Evolutionary conservation across 2,329 filamentous ascomycete genomes (phyloP), one percentile per base, ranked within the genome.

Genomic region (Penicillium sp.): DNA sequence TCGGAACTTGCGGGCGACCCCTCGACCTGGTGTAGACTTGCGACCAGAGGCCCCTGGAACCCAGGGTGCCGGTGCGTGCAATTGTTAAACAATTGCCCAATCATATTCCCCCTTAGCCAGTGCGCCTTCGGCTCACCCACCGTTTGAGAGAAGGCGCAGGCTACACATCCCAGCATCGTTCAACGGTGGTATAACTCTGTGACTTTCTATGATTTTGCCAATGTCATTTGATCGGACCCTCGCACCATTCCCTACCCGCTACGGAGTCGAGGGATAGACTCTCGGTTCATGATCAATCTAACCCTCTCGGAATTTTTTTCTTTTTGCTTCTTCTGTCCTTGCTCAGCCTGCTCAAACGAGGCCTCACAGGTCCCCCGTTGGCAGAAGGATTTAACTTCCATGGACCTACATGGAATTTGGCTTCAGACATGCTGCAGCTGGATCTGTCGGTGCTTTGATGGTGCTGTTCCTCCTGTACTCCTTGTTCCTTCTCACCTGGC

Each of bases 1-100:
- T 62, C 86, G 93, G 74, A 93, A 93, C 75, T 83, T 93, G 72
- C 84, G 93, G 68, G 78, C 84, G 57, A 84, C 83, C 63, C 81
- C 84, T 64, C 80, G 84, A 64, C 80, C 83, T 57, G 87, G 87
- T 53, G 88, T 90, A 38, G 86, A 90, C 73, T 77, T 90, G 63
- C 82, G 86, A 67, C 84, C 84, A 37, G 83, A 87, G 71, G 79
- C 85, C 54, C 81, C 85, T 64, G 80, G 79, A 56, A 86, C 86
- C 56, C 82, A 86, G 72, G 80, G 80, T 54, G 81, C 81, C 21
- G 82, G 80, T 59, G 80, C 81, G 47, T 90, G 87, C 78, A 84
- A 86, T 70, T 89, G 87, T 74, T 90, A 82, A 77, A 68, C 45
- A 25, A 45, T 41, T 50, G 40, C 21, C 25, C 31, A 25, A 29